Conservation (phyloP, 2,329 filamentous ascomycete genomes). For the Neopestalotiopsis sp. region DNA sequence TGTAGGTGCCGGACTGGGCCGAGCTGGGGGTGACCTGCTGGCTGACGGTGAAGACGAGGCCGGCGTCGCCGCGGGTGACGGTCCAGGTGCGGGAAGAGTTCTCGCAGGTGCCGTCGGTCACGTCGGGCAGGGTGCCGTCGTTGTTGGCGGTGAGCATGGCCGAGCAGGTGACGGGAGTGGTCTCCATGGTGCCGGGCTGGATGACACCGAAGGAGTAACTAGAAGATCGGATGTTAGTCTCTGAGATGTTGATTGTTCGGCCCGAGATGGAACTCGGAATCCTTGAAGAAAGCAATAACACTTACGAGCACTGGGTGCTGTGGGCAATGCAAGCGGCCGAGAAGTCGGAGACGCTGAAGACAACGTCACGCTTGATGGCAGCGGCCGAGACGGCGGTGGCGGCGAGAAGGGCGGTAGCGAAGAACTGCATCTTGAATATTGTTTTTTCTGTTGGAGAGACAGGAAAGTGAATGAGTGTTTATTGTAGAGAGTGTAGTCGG, state of each 20-base stretch:
- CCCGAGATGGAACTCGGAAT: no score
- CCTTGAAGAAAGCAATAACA: neutral
- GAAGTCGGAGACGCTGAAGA: conserved; percentile 34
- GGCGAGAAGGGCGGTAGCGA: conserved; percentile 27
- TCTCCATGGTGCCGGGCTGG: conserved; percentile 32
- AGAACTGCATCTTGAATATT: conserved; percentile 33
- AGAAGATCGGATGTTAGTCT: neutral
- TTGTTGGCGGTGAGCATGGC: conserved; percentile 20
- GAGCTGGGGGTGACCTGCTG: conserved; percentile 32
- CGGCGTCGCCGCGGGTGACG: conserved; percentile 27
- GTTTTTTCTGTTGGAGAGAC: neutral
- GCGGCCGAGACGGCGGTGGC: conserved; percentile 28
- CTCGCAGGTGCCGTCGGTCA: conserved; percentile 33
- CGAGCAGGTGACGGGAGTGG: conserved; percentile 29
- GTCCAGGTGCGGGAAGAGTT: conserved; percentile 36
- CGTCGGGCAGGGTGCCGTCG: conserved; percentile 34
- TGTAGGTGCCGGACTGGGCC: conserved; percentile 32
- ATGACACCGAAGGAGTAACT: conserved; percentile 26
- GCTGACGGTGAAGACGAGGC: conserved; percentile 32
- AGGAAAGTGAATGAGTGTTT: neutral
- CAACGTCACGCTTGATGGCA: conserved; percentile 3
- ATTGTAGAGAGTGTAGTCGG: conserved; percentile 1
- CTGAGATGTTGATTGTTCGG: neutral
- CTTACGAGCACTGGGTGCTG: conserved; percentile 33
- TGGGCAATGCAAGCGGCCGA: conserved; percentile 34